These are phyloP conservation scores for Rosa hybrid DNA, from an alignment of 331 rosid species.

Conservation along the genomic window DNA sequence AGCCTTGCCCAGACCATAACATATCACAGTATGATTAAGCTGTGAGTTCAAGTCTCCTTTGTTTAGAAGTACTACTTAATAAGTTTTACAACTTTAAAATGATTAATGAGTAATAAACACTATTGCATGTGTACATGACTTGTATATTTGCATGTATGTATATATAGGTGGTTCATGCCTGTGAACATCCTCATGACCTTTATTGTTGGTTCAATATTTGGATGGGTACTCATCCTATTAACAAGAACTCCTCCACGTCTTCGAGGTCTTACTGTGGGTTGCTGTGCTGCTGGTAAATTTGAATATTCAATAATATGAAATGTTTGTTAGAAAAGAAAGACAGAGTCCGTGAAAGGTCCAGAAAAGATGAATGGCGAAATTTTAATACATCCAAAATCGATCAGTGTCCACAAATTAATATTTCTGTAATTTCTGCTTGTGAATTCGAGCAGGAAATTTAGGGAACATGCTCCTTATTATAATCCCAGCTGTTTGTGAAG, in stretches of 20 bases:
- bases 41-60: slow-evolving; percentile 32
- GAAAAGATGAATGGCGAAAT: background rate
- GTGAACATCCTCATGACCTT: slow-evolving; percentile 41
- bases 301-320: background rate
- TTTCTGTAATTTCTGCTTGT: background rate
- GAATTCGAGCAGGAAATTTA: slow-evolving; percentile 59
- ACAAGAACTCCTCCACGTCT: slow-evolving; percentile 38
- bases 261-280: slow-evolving; percentile 50
- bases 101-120: too few species aligned
- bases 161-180: slow-evolving; percentile 53
- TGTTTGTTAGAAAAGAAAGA: background rate
- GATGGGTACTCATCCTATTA: slow-evolving; percentile 37
- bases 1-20: slow-evolving; percentile 54
- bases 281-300: slow-evolving; percentile 54
- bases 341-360: background rate
- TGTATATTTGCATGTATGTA: background rate
- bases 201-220: slow-evolving; percentile 43
- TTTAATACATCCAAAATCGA: background rate
- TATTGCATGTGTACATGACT: background rate
- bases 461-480: slow-evolving; percentile 82
- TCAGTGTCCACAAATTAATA: background rate
- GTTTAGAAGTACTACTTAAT: background rate
- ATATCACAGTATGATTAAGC: slow-evolving; percentile 39
- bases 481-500: slow-evolving; percentile 77
- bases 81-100: too few species aligned